These are phyloP conservation scores for Penicillium psychrofluorescens DNA, from an alignment of 495 filamentous ascomycete species.

Conservation along the genomic window DNA sequence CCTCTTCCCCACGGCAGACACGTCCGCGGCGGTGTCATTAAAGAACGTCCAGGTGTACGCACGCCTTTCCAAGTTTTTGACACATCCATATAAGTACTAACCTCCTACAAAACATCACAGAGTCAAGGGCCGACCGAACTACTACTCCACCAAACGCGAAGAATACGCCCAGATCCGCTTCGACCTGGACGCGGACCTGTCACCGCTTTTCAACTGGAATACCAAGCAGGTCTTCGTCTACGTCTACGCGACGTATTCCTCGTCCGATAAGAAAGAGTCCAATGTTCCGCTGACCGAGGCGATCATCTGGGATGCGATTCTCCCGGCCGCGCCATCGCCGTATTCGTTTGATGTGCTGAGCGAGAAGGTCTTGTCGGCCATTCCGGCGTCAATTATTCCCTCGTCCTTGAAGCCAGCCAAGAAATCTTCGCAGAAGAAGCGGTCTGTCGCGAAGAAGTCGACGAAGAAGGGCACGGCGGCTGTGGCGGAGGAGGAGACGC, in stretches of 20 bases:
- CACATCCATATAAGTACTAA: conserved; percentile 1
- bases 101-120: conserved; percentile 31
- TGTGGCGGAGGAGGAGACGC: conserved; percentile 1
- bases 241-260: conserved; percentile 80
- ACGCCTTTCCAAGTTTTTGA: no score
- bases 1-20: conserved; percentile 56
- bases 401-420: background rate
- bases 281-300: conserved; percentile 50
- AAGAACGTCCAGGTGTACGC: conserved; percentile 83
- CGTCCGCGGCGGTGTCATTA: conserved; percentile 56
- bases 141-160: conserved; percentile 85
- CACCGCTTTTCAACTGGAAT: conserved; percentile 96
- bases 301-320: conserved; percentile 93
- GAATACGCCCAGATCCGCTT: conserved; percentile 94
- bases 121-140: conserved; percentile 81
- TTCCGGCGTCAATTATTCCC: background rate
- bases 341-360: conserved; percentile 40
- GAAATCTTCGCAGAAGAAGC: conserved; percentile 12
- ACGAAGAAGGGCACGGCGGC: conserved; percentile 15
- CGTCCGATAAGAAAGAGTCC: conserved; percentile 25
- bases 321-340: conserved; percentile 59
- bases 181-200: conserved; percentile 81
- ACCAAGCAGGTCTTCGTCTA: conserved; percentile 99
- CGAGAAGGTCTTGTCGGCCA: conserved; percentile 7
- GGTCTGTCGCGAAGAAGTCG: conserved; percentile 7